Base-by-base conservation (phyloP, 129 eudicot genomes). In the Erigeron canadensis region DNA sequence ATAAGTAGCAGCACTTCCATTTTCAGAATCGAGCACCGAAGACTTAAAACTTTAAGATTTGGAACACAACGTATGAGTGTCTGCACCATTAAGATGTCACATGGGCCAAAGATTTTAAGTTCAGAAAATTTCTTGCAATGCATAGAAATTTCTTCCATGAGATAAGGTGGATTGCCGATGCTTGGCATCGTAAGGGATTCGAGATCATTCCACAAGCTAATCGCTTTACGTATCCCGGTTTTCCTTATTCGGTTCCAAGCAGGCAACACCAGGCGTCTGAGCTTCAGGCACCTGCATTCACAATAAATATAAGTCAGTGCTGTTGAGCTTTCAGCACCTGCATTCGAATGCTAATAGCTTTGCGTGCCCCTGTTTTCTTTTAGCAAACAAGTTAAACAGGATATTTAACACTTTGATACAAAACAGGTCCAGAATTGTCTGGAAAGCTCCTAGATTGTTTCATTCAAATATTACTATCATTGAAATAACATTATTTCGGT, bases 121-220 rank as follows among this genome's bases (percentile, higher is more conserved):
- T 89, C 83, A 3, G 96, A 58, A 45, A 89, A 82, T 0, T 80
- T 84, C 64, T 86, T 80, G 89, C 96, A 89, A 70, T 82, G 73
- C 22, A 51, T 81, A 8, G 83, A 61, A 19, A 89, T 80, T 71
- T 82, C 87, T 67, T 89, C 89, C 84, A 89, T 84, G 47, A 84
- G 75, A 54, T 82, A 89, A 2, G 77, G 83, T 38, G 96, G 89
- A 55, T 69, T 81, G 17, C 82, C 81, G 56, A 89, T 72, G 79
- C 87, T 84, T 0, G 91, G 96, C 96, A 89, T 82, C 19, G 91
- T 86, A 9, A 89, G 76, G 0, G 96, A 89, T 75, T 86, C 96
- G 1, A 89, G 91, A 80, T 86, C 86, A 45, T 75, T 41, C 91
- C 96, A 89, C 80, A 56, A 69, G 65, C 82, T 65, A 18, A 89